These are phyloP conservation scores for Pseudonitzschia delicatissima DNA, from an alignment of 108 stramenopile species.

Conservation along the genomic window DNA sequence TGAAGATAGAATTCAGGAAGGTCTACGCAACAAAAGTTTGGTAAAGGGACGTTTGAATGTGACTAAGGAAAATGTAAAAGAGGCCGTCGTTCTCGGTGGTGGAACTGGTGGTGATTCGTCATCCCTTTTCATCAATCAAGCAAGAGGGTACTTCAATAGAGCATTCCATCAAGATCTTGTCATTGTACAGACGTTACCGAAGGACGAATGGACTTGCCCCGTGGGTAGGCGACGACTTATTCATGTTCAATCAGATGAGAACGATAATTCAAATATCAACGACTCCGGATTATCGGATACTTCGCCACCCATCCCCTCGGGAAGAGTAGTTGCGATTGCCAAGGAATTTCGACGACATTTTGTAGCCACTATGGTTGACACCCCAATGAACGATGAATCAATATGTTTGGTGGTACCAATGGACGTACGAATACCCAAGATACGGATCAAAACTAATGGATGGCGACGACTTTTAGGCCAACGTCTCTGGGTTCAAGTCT, in stretches of 20 bases:
- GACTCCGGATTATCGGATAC: neutral
- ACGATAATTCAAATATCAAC: slow-evolving; percentile 13
- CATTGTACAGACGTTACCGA: slow-evolving; percentile 36
- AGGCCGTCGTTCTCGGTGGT: slow-evolving; percentile 27
- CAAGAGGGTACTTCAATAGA: slow-evolving; percentile 48
- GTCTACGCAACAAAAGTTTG: slow-evolving; percentile 31
- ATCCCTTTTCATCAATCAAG: slow-evolving; percentile 36
- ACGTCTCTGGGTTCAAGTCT: slow-evolving; percentile 43
- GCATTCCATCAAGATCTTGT: slow-evolving; percentile 52
- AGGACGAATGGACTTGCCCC: slow-evolving; percentile 44
- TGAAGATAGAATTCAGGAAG: slow-evolving; percentile 27
- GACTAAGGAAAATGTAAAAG: slow-evolving; percentile 47
- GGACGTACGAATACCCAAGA: slow-evolving; percentile 55
- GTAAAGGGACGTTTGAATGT: slow-evolving; percentile 38
- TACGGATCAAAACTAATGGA: slow-evolving; percentile 40
- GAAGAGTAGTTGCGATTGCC: slow-evolving; percentile 42
- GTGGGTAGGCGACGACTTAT: slow-evolving; percentile 48
- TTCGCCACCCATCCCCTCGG: slow-evolving; percentile 44
- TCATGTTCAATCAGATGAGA: slow-evolving; percentile 26
- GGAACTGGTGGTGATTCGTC: slow-evolving; percentile 1
- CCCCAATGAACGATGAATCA: slow-evolving; percentile 34
- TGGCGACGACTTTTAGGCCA: slow-evolving; percentile 37
- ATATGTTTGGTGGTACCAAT: slow-evolving; percentile 48
- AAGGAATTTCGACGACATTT: slow-evolving; percentile 34
- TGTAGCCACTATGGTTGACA: slow-evolving; percentile 51